phyloP scores from a whole-genome alignment of 1,139 yeast species.

The Meyerozyma athensensis region DNA sequence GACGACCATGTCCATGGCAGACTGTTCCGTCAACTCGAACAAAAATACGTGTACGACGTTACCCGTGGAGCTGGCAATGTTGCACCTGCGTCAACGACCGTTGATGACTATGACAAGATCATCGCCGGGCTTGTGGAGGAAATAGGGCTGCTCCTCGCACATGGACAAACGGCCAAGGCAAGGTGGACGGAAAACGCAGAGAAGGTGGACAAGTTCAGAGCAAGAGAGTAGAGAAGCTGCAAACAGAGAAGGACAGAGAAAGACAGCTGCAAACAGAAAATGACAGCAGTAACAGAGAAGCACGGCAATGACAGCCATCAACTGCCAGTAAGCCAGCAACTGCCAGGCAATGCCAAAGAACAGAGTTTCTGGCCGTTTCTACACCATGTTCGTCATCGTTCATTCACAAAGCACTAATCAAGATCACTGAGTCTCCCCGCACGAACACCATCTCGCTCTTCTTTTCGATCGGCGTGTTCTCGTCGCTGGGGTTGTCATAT shows the following conservation, averaged over 20 bases:
- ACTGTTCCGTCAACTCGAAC: conserved; percentile 20
- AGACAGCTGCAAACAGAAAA: neutral
- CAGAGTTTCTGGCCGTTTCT: too few species aligned
- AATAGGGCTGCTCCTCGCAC: conserved; percentile 25
- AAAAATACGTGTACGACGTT: conserved; percentile 19
- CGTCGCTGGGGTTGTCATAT: conserved; percentile 47
- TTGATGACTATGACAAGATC: conserved; percentile 32
- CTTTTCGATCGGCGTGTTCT: conserved; percentile 47
- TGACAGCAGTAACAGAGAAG: neutral
- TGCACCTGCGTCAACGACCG: conserved; percentile 10
- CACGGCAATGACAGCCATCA: too few species aligned
- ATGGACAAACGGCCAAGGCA: conserved; percentile 28
- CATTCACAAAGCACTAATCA: conserved; percentile 41
- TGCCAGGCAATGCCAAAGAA: too few species aligned
- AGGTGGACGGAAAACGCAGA: conserved; percentile 35
- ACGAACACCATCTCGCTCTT: conserved; percentile 87
- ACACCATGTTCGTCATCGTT: neutral
- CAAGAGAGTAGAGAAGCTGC: neutral
- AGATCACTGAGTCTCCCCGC: conserved; percentile 91
- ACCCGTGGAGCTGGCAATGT: conserved; percentile 16
- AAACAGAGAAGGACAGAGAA: neutral
- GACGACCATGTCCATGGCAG: conserved; percentile 23
- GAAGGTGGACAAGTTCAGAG: conserved; percentile 18
- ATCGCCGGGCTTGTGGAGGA: conserved; percentile 22
- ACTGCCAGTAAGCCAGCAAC: too few species aligned